Evolutionary conservation across 2,329 filamentous ascomycete species (phyloP).

Genomic region (Alternaria viburni): DNA sequence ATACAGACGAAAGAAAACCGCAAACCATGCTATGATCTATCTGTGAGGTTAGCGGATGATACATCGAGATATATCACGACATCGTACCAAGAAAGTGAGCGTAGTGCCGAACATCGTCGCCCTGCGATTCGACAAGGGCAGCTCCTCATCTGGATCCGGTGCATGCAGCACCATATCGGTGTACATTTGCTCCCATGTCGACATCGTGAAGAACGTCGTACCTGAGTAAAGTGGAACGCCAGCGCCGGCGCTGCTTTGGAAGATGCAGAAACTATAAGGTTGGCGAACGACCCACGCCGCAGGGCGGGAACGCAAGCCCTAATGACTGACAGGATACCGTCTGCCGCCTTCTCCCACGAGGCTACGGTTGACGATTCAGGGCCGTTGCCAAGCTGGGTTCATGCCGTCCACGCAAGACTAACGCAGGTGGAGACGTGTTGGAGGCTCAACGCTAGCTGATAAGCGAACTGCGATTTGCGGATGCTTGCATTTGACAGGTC

Average conservation of each 20-base stretch:
- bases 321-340: conserved; percentile 6
- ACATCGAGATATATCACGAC: neutral
- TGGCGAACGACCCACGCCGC: neutral
- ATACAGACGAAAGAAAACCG: conserved; percentile 37
- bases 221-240: neutral
- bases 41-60: conserved; percentile 11
- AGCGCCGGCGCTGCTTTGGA: conserved; percentile 5
- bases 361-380: conserved; percentile 5
- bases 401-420: conserved; percentile 6
- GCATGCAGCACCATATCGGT: conserved; percentile 25
- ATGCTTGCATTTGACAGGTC: conserved; percentile 12
- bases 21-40: conserved; percentile 36
- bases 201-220: conserved; percentile 14
- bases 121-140: conserved; percentile 33
- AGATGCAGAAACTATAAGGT: conserved; percentile 3
- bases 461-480: conserved; percentile 3
- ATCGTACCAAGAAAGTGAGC: conserved; percentile 36
- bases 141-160: conserved; percentile 35
- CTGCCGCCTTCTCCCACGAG: neutral
- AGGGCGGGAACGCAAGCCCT: conserved; percentile 2
- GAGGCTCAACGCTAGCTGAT: conserved; percentile 2
- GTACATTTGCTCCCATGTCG: conserved; percentile 26
- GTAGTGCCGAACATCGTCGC: conserved; percentile 34
- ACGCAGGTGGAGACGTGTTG: neutral
- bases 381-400: conserved; percentile 10